phyloP scores from a whole-genome alignment of 2,329 filamentous ascomycete species.

The Paraphaeosphaeria minitans region DNA sequence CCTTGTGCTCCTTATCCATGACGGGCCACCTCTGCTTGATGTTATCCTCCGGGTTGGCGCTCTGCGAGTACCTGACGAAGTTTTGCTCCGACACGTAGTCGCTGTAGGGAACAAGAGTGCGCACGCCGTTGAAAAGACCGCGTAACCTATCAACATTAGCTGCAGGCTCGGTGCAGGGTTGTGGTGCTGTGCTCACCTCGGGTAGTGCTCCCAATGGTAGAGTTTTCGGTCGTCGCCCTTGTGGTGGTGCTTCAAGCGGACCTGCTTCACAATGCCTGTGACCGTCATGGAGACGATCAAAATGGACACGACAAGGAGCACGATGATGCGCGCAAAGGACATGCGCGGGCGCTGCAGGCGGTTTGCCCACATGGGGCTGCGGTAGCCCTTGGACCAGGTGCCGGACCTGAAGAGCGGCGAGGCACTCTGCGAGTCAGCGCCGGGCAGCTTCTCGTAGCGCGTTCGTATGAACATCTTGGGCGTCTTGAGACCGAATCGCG shows the following conservation, averaged over 20 bases:
- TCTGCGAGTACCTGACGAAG: slow-evolving; percentile 47
- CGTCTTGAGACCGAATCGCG: slow-evolving; percentile 51
- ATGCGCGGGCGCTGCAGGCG: slow-evolving; percentile 50
- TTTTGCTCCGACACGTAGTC: slow-evolving; percentile 54
- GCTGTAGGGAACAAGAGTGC: slow-evolving; percentile 50
- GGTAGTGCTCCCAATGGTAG: slow-evolving; percentile 54
- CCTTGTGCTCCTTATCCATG: slow-evolving; percentile 43
- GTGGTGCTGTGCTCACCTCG: slow-evolving; percentile 39
- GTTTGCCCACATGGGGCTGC: slow-evolving; percentile 45
- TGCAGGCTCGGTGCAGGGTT: neutral
- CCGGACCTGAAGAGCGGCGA: slow-evolving; percentile 48
- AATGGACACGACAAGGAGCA: slow-evolving; percentile 48
- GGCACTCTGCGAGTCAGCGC: slow-evolving; percentile 47
- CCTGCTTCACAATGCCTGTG: slow-evolving; percentile 47
- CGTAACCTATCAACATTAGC: slow-evolving; percentile 45
- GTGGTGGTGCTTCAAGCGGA: slow-evolving; percentile 39
- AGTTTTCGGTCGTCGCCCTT: slow-evolving; percentile 41
- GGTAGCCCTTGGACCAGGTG: slow-evolving; percentile 41
- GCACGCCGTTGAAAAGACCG: slow-evolving; percentile 56
- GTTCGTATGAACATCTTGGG: slow-evolving; percentile 52
- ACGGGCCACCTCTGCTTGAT: slow-evolving; percentile 45
- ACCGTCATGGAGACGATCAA: slow-evolving; percentile 50
- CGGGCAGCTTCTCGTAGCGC: slow-evolving; percentile 54
- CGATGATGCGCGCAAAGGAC: slow-evolving; percentile 50
- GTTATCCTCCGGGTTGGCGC: slow-evolving; percentile 46